A percentile compares a stretch with the other conserved stretches of the same genome.
phyloP scores from a whole-genome alignment of 208 protist species.

The Tritrichomonas foetus region DNA sequence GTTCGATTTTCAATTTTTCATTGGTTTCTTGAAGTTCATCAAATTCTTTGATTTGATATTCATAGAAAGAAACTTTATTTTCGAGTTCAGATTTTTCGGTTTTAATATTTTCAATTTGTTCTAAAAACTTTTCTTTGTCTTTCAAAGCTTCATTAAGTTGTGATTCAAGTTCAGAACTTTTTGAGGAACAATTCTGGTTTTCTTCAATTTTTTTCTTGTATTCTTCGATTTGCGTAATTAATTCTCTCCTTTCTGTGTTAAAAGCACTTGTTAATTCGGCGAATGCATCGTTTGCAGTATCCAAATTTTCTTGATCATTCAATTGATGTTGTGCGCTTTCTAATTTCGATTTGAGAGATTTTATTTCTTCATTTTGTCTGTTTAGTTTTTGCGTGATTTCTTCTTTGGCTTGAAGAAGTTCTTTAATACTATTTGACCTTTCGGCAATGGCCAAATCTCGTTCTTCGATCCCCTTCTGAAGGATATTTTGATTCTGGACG shows the following conservation, averaged over 20 bases:
- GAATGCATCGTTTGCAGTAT: not conserved
- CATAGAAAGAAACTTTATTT: too few relatives aligned
- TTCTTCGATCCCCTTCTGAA: not conserved
- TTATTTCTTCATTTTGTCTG: not conserved
- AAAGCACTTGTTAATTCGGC: not conserved
- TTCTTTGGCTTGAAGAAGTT: not conserved
- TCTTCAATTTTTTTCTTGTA: not conserved
- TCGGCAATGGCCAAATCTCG: not conserved
- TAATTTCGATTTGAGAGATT: not conserved
- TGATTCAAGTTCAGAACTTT: not conserved
- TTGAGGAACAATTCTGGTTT: not conserved
- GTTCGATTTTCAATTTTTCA: too few relatives aligned
- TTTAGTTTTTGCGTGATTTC: not conserved
- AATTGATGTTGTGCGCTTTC: not conserved
- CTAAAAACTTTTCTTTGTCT: not conserved
- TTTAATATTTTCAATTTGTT: not conserved
- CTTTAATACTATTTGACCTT: conserved; percentile 6
- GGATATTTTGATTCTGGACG: not conserved
- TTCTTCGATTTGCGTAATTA: not conserved
- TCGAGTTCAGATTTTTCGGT: not conserved
- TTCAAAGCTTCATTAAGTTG: not conserved
- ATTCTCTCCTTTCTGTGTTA: not conserved
- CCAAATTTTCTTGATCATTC: not conserved
- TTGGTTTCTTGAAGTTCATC: too few relatives aligned
- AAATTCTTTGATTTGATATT: too few relatives aligned